A percentile compares a stretch with the other conserved stretches of the same genome.
phyloP scores from a whole-genome alignment of 1,284 basidiomycete genomes.

The Butyriboletus pseudospeciosus region DNA sequence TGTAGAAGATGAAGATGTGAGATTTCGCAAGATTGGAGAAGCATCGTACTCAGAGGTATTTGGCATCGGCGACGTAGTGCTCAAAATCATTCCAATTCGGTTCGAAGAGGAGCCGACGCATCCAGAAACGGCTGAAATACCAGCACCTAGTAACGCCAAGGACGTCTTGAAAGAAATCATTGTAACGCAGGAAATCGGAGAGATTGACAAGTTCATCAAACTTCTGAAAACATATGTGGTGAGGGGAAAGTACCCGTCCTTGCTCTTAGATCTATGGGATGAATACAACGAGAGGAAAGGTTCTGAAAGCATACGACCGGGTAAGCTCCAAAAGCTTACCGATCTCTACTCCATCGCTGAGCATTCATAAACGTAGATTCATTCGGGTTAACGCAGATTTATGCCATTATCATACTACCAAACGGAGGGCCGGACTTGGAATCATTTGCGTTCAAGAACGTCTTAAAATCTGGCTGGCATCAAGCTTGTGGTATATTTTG shows the following conservation, averaged over 20 bases:
- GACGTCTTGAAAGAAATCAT: constrained; percentile 87
- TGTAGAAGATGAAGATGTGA: constrained; percentile 20
- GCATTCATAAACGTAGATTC: constrained; percentile 48
- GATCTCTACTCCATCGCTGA: constrained; percentile 3
- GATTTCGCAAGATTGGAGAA: constrained; percentile 86
- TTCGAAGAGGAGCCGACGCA: constrained; percentile 39
- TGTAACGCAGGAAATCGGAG: constrained; percentile 76
- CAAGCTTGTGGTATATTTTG: constrained; percentile 88
- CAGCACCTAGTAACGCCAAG: constrained; percentile 62
- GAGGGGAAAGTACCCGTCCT: constrained; percentile 75
- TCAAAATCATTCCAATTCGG: constrained; percentile 73
- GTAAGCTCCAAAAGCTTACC: constrained; percentile 38
- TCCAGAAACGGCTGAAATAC: constrained; percentile 44
- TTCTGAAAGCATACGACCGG: constrained; percentile 82
- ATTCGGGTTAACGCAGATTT: constrained; percentile 72
- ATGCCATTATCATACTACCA: constrained; percentile 83
- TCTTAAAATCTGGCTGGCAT: constrained; percentile 62
- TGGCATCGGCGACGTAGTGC: constrained; percentile 75
- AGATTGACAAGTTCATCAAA: constrained; percentile 70
- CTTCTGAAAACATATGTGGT: constrained; percentile 83
- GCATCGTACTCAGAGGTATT: constrained; percentile 99
- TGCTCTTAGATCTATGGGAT: constrained; percentile 84
- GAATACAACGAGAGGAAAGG: constrained; percentile 67
- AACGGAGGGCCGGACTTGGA: constrained; percentile 91
- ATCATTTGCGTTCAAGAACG: constrained; percentile 59